These are phyloP conservation scores for Melampsora larici-populina DNA, from an alignment of 1,284 basidiomycete genomes.

Conservation along the genomic window DNA sequence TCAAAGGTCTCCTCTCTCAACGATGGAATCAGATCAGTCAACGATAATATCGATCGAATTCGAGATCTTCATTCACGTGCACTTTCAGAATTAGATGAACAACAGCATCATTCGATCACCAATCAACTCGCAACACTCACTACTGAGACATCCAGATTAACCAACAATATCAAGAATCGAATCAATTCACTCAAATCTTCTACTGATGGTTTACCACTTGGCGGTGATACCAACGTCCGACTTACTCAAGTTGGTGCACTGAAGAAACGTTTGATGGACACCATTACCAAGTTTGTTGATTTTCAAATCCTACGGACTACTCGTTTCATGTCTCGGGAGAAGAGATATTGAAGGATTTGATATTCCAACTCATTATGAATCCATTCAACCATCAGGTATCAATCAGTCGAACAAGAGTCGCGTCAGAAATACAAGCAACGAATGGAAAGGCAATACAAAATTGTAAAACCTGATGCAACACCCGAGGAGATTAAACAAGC, in stretches of 20 bases:
- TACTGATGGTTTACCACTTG: background rate
- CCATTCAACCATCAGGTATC: slow-evolving; percentile 55
- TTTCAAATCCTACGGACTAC: too few relatives aligned
- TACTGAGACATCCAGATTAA: slow-evolving; percentile 30
- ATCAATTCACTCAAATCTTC: slow-evolving; percentile 36
- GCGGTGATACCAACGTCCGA: slow-evolving; percentile 35
- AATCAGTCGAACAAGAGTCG: slow-evolving; percentile 87
- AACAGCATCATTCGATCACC: slow-evolving; percentile 27
- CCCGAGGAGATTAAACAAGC: slow-evolving; percentile 70
- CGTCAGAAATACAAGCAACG: slow-evolving; percentile 89
- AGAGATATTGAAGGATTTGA: background rate
- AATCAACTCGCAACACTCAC: slow-evolving; percentile 17
- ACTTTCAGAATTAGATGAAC: slow-evolving; percentile 30
- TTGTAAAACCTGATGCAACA: slow-evolving; percentile 90
- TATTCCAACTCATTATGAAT: background rate
- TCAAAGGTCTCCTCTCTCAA: slow-evolving; percentile 32
- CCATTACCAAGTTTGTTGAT: slow-evolving; percentile 27
- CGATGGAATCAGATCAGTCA: slow-evolving; percentile 30
- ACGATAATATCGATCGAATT: slow-evolving; percentile 37
- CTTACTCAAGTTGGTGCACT: slow-evolving; percentile 38
- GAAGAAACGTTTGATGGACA: slow-evolving; percentile 42
- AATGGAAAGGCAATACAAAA: slow-evolving; percentile 93
- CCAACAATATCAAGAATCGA: slow-evolving; percentile 36
- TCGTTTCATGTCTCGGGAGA: too few relatives aligned
- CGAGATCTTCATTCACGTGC: slow-evolving; percentile 26